Conservation (phyloP, 1,284 basidiomycete genomes). For the Porphyrellus sp. region DNA sequence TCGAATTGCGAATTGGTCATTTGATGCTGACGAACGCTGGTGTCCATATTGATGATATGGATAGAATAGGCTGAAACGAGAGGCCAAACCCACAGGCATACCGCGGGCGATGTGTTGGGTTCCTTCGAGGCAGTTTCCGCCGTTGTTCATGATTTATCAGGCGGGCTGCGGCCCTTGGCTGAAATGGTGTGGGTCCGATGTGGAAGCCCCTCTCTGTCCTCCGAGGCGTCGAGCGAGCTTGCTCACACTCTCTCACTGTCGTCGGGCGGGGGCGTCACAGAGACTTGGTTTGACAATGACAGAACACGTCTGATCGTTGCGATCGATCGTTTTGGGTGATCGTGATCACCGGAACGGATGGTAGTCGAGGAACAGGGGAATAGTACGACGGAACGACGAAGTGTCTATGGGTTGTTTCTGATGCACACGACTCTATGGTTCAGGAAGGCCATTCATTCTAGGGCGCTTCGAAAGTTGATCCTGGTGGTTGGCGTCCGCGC, state of each 20-base stretch:
- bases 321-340: conserved; percentile 35
- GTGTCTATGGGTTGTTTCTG: conserved; percentile 4
- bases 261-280: conserved; percentile 6
- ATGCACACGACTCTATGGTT: conserved; percentile 6
- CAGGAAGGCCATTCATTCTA: conserved; percentile 25
- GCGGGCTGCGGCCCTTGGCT: conserved; percentile 25
- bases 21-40: conserved; percentile 22
- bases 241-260: background rate
- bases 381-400: conserved; percentile 4
- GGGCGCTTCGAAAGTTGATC: conserved; percentile 27
- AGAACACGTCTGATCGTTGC: conserved; percentile 27
- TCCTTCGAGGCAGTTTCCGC: conserved; percentile 16
- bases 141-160: conserved; percentile 21
- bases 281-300: conserved; percentile 19
- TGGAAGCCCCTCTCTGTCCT: conserved; percentile 15
- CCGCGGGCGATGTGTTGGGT: conserved; percentile 15
- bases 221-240: conserved; percentile 10
- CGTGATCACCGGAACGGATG: conserved; percentile 36
- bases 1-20: conserved; percentile 33
- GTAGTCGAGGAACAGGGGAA: conserved; percentile 11
- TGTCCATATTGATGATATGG: conserved; percentile 26
- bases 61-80: conserved; percentile 7
- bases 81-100: conserved; percentile 21
- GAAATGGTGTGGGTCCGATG: conserved; percentile 17
- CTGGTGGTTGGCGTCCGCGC: conserved; percentile 15